phyloP scores from a whole-genome alignment of 1,284 basidiomycete genomes.

The Athelia sp. region DNA sequence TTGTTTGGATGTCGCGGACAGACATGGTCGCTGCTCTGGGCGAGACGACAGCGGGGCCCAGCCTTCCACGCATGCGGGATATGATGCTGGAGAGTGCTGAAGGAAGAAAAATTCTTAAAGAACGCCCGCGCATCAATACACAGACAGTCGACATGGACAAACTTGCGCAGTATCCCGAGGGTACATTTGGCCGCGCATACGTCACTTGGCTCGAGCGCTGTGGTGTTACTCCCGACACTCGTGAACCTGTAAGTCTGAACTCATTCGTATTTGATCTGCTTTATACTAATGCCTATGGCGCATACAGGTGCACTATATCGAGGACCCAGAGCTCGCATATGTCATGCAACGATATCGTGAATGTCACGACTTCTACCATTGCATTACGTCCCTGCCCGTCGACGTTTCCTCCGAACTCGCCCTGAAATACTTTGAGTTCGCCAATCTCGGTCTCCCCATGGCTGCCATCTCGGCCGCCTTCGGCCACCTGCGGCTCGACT shows the following conservation, averaged over 20 bases:
- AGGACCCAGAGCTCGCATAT: constrained; percentile 91
- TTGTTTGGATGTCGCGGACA: constrained; percentile 19
- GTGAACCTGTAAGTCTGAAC: constrained; percentile 68
- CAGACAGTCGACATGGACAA: constrained; percentile 71
- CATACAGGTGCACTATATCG: constrained; percentile 83
- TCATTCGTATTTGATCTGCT: constrained; percentile 2
- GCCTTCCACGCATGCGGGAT: constrained; percentile 77
- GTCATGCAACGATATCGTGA: constrained; percentile 98
- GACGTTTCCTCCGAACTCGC: constrained; percentile 92
- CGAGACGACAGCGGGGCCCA: constrained; percentile 84
- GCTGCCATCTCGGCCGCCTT: constrained; percentile 79
- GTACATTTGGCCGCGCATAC: constrained; percentile 86
- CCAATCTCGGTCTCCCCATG: constrained; percentile 90
- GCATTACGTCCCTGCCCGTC: constrained; percentile 84
- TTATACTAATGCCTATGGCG: constrained; percentile 3
- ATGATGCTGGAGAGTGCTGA: constrained; percentile 77
- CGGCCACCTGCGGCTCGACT: constrained; percentile 61
- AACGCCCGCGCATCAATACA: constrained; percentile 81
- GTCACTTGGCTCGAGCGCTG: constrained; percentile 88
- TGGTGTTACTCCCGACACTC: constrained; percentile 92
- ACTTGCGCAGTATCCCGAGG: constrained; percentile 65
- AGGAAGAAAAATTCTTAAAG: constrained; percentile 78
- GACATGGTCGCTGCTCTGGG: constrained; percentile 93
- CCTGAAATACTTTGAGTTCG: constrained; percentile 93
- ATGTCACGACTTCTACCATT: constrained; percentile 96